A percentile compares a stretch with the other conserved stretches of the same genome.
Evolutionary conservation across 78 protist species (phyloP).

Genomic region (Mantamonas sphyraenae): DNA sequence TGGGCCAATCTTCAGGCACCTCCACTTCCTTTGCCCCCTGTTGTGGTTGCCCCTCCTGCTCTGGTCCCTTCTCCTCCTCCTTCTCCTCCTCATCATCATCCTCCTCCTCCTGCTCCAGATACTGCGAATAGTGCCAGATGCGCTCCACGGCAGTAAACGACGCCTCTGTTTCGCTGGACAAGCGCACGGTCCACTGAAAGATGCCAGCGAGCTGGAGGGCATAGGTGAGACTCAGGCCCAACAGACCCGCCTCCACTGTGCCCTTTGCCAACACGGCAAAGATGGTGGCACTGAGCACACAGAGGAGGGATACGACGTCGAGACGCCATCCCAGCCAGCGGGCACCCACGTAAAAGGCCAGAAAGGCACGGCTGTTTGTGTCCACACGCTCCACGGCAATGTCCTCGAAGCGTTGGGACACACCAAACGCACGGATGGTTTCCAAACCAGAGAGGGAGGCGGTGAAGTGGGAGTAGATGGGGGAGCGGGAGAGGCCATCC

Average conservation of each 20-base stretch:
- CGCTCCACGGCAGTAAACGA: constrained; percentile 47
- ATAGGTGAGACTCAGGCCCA: constrained; percentile 40
- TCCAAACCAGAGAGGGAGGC: constrained; percentile 50
- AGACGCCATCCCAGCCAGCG: constrained; percentile 44
- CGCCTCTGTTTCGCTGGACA: too few species aligned
- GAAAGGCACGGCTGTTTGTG: constrained; percentile 13
- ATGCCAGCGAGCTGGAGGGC: constrained; percentile 16
- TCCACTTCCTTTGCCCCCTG: too few species aligned
- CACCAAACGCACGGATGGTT: constrained; percentile 56
- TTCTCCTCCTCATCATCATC: too few species aligned
- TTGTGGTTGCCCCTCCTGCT: constrained; percentile 1
- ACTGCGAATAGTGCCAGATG: not conserved
- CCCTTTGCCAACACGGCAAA: too few species aligned
- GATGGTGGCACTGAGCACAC: not conserved
- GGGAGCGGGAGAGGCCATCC: constrained; percentile 35
- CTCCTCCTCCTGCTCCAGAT: not conserved
- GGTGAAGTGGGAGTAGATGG: constrained; percentile 38
- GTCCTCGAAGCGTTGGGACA: not conserved
- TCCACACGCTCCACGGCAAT: not conserved
- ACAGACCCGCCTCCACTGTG: constrained; percentile 3
- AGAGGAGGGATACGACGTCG: not conserved
- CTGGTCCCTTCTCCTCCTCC: not conserved
- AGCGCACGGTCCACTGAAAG: constrained; percentile 16
- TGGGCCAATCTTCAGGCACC: constrained; percentile 67
- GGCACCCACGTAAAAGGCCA: constrained; percentile 2